phyloP scores from a whole-genome alignment of 768 basidiomycete genomes.

The Tulasnella sp. region DNA sequence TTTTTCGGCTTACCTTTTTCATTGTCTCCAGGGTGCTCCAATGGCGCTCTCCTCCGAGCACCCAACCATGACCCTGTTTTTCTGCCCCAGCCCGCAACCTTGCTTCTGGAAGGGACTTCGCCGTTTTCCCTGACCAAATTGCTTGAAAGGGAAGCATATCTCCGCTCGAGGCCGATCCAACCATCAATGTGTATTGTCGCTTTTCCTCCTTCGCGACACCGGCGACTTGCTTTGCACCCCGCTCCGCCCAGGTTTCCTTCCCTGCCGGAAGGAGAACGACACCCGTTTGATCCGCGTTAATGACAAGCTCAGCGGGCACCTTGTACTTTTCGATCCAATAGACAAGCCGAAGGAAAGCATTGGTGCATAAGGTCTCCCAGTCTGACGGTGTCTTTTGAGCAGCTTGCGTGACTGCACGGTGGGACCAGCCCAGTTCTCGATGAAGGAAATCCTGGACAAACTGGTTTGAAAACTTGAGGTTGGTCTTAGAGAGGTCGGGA shows the following conservation, averaged over 20 bases:
- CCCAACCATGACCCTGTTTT: neutral
- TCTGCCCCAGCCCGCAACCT: neutral
- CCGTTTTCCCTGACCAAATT: constrained; percentile 36
- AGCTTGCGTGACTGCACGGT: neutral
- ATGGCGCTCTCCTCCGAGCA: neutral
- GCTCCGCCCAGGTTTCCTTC: constrained; percentile 38
- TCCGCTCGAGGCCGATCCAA: constrained; percentile 41
- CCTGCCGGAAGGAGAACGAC: constrained; percentile 36
- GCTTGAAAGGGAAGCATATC: constrained; percentile 45
- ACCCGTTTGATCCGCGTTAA: constrained; percentile 42
- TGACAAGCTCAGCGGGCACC: constrained; percentile 39
- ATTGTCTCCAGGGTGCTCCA: neutral
- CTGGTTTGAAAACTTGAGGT: neutral
- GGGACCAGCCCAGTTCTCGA: neutral
- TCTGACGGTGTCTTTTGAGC: neutral
- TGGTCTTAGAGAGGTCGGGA: neutral
- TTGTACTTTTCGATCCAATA: constrained; percentile 37
- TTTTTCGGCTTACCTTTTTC: neutral
- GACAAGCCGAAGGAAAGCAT: constrained; percentile 39
- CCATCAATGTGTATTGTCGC: constrained; percentile 43
- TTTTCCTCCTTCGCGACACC: constrained; percentile 43
- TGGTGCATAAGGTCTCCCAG: neutral
- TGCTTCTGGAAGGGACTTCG: neutral
- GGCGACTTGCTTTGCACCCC: constrained; percentile 41
- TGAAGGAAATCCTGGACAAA: neutral